These are phyloP conservation scores for Rhododendron ferrugineum DNA, from an alignment of 148 eudicot species.

Conservation along the genomic window DNA sequence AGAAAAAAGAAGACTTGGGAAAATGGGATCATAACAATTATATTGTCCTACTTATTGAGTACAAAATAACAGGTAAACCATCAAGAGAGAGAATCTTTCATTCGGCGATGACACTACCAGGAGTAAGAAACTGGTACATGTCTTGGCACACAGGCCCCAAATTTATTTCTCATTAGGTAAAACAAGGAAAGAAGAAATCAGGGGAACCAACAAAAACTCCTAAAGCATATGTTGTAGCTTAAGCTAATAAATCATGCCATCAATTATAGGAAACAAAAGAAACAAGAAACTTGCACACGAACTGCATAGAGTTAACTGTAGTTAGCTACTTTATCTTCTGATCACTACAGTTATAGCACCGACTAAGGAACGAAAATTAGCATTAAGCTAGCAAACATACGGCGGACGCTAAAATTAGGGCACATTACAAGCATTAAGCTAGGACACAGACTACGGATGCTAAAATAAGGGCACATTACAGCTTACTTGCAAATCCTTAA, in stretches of 20 bases:
- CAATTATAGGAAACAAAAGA: background rate
- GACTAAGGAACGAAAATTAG: background rate
- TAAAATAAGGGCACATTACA: background rate
- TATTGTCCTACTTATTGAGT: background rate
- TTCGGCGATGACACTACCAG: background rate
- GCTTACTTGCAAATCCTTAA: constrained; percentile 69
- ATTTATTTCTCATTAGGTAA: background rate
- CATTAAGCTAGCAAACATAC: background rate
- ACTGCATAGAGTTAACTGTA: background rate
- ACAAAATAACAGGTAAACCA: background rate
- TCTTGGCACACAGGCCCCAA: background rate
- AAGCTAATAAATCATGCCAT: background rate
- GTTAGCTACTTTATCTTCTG: background rate
- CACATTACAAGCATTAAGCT: background rate
- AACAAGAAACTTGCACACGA: background rate
- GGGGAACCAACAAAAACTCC: background rate
- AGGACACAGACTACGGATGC: background rate
- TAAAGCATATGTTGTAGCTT: background rate
- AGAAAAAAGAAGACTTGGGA: background rate
- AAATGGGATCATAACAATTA: background rate
- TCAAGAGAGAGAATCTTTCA: background rate
- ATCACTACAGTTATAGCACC: background rate
- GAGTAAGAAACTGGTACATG: background rate
- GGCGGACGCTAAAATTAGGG: background rate
- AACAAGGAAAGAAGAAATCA: background rate